These are phyloP conservation scores for Colletotrichum cordylinicola DNA, from an alignment of 2,329 filamentous ascomycete species.

Conservation along the genomic window DNA sequence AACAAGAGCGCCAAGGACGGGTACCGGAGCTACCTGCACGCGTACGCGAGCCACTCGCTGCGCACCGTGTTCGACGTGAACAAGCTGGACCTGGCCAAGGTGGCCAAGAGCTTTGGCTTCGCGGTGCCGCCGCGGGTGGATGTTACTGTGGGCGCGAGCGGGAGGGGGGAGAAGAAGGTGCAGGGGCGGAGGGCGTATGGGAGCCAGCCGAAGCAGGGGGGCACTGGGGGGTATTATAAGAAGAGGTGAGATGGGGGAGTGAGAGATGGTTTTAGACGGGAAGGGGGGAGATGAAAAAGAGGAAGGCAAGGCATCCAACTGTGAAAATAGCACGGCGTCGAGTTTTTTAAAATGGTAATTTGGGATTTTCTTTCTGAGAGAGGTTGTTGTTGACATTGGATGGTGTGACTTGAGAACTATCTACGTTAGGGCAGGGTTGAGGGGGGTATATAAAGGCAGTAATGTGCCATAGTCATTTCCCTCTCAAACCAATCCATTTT, in stretches of 20 bases:
- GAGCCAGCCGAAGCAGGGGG: slow-evolving; percentile 67
- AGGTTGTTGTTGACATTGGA: too few species aligned
- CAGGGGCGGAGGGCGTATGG: slow-evolving; percentile 74
- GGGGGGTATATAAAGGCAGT: not conserved
- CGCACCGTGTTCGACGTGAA: slow-evolving; percentile 76
- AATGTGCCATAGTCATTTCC: too few species aligned
- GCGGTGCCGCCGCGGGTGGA: slow-evolving; percentile 80
- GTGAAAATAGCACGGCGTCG: not conserved
- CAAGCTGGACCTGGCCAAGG: slow-evolving; percentile 82
- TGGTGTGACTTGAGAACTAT: not conserved
- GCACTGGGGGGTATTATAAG: slow-evolving; percentile 33
- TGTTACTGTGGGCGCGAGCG: slow-evolving; percentile 80
- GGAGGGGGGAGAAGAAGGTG: slow-evolving; percentile 75
- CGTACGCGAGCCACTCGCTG: slow-evolving; percentile 79
- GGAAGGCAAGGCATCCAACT: not conserved
- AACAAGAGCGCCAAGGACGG: slow-evolving; percentile 84
- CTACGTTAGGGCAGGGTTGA: too few species aligned
- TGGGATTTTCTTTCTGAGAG: not conserved
- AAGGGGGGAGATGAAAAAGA: not conserved
- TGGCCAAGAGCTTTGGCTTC: slow-evolving; percentile 86
- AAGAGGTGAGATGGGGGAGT: slow-evolving; percentile 24
- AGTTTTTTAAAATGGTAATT: slow-evolving; percentile 12
- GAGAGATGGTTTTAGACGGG: not conserved
- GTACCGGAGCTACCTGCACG: slow-evolving; percentile 91
- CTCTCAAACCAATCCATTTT: too few species aligned